Conservation (phyloP, 345 rosid genomes). For the Trapa bicornis region DNA sequence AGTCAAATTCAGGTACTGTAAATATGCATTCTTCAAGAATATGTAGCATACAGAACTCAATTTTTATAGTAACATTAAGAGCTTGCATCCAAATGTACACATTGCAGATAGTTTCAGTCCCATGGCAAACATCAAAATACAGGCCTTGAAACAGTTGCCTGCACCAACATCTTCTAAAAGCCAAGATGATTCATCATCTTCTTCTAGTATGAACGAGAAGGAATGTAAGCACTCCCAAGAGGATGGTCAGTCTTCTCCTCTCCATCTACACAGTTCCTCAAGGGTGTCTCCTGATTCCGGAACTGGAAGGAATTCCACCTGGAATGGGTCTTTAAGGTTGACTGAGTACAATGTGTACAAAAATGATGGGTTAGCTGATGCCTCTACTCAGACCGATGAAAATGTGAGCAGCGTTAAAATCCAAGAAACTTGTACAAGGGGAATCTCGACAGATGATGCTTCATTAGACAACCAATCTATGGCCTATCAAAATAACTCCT, state of each 20-base stretch:
- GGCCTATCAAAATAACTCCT: slow-evolving; percentile 21
- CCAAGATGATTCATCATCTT: slow-evolving; percentile 67
- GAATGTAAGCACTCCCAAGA: slow-evolving; percentile 58
- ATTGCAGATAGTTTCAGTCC: slow-evolving; percentile 41
- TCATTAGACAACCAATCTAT: slow-evolving; percentile 31
- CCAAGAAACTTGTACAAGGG: slow-evolving; percentile 67
- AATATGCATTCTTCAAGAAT: neutral
- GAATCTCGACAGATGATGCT: slow-evolving; percentile 77
- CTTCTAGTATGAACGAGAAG: slow-evolving; percentile 64
- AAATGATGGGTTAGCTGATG: slow-evolving; percentile 64
- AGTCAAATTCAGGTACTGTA: slow-evolving; percentile 47
- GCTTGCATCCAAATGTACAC: neutral
- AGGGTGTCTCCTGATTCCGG: slow-evolving; percentile 60
- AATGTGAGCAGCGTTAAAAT: slow-evolving; percentile 22
- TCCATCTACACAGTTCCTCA: slow-evolving; percentile 41
- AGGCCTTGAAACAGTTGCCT: slow-evolving; percentile 48
- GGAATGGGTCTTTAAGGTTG: slow-evolving; percentile 59
- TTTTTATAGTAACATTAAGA: neutral
- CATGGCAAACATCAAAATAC: slow-evolving; percentile 17
- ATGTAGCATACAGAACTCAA: too few relatives aligned
- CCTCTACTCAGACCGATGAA: slow-evolving; percentile 92
- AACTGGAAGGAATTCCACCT: slow-evolving; percentile 46
- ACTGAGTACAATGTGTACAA: slow-evolving; percentile 65
- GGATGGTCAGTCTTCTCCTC: slow-evolving; percentile 65
- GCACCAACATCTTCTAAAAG: slow-evolving; percentile 69